These are phyloP conservation scores for Arthrobotrys megalospora DNA, from an alignment of 2,329 filamentous ascomycete species.

Conservation along the genomic window DNA sequence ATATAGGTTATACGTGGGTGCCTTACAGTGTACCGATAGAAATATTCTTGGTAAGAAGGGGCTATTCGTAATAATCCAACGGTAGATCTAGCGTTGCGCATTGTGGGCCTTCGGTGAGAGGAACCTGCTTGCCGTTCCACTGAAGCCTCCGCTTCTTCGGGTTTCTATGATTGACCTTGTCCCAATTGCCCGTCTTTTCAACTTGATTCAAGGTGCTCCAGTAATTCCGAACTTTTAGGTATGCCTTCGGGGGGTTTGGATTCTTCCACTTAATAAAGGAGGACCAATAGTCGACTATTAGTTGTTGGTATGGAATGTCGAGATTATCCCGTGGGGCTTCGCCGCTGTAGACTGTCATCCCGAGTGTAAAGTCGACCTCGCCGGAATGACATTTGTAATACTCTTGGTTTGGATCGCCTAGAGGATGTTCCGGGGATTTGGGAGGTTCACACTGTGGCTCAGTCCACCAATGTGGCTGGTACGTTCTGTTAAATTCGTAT, in stretches of 20 bases:
- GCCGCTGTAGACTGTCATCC: conserved; percentile 65
- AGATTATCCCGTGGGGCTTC: conserved; percentile 67
- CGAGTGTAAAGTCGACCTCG: conserved; percentile 68
- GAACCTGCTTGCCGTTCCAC: conserved; percentile 27
- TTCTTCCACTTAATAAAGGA: conserved; percentile 66
- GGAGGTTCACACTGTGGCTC: conserved; percentile 65
- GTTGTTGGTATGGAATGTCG: conserved; percentile 66
- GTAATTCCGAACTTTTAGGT: conserved; percentile 65
- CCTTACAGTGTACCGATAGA: too few species aligned
- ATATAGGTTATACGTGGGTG: too few species aligned
- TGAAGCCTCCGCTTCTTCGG: conserved; percentile 13
- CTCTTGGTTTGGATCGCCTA: conserved; percentile 67
- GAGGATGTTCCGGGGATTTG: conserved; percentile 64
- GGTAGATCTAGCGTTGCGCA: conserved; percentile 24
- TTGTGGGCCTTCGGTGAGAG: not conserved
- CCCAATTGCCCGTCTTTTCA: conserved; percentile 65
- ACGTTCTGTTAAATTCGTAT: conserved; percentile 68
- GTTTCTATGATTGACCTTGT: conserved; percentile 11
- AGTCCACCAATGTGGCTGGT: conserved; percentile 66
- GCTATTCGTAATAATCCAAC: conserved; percentile 36
- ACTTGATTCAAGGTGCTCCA: conserved; percentile 65
- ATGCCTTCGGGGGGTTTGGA: conserved; percentile 65
- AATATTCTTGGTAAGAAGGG: too few species aligned
- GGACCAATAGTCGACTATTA: conserved; percentile 67
- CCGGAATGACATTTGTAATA: conserved; percentile 68